Conservation (phyloP, 441 rosid species). For the Bruguiera hainesii region DNA sequence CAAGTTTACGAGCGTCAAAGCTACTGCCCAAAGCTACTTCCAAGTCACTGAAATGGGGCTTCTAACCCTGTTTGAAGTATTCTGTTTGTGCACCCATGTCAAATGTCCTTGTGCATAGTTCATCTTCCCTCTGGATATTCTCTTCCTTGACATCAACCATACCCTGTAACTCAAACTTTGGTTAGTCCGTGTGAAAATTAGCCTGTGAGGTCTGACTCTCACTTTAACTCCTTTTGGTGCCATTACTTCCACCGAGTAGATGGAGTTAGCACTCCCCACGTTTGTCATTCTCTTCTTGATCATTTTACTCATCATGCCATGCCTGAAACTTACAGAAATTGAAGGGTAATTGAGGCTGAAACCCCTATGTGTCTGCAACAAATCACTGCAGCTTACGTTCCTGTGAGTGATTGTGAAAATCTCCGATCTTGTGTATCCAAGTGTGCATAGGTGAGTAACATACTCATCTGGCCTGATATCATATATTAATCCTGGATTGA, state of each 20-base stretch:
- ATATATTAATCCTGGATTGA: slow-evolving; percentile 71
- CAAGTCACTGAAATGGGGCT: slow-evolving; percentile 89
- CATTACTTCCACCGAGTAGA: slow-evolving; percentile 41
- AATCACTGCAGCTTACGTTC: slow-evolving; percentile 13
- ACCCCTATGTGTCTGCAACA: slow-evolving; percentile 36
- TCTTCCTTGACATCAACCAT: slow-evolving; percentile 54
- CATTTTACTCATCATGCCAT: slow-evolving; percentile 40
- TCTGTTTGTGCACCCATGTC: slow-evolving; percentile 65
- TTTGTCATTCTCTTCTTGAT: slow-evolving; percentile 55
- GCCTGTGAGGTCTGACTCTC: slow-evolving; percentile 52
- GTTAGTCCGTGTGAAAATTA: slow-evolving; percentile 46
- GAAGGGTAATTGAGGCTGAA: slow-evolving; percentile 88
- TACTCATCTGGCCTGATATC: slow-evolving; percentile 63
- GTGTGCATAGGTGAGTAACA: slow-evolving; percentile 57
- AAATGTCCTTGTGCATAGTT: slow-evolving; percentile 60
- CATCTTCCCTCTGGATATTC: slow-evolving; percentile 23
- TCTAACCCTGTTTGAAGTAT: slow-evolving; percentile 48
- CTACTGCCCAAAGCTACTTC: slow-evolving; percentile 29
- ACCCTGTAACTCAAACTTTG: slow-evolving; percentile 66
- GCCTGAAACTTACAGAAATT: slow-evolving; percentile 52
- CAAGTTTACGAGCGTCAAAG: background rate
- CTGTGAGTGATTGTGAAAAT: slow-evolving; percentile 39
- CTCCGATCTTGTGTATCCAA: slow-evolving; percentile 63
- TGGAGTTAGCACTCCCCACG: slow-evolving; percentile 50
- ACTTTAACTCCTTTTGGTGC: slow-evolving; percentile 66